These are phyloP conservation scores for Gossypium rotundifolium DNA, from an alignment of 345 rosid genomes.

Conservation along the genomic window DNA sequence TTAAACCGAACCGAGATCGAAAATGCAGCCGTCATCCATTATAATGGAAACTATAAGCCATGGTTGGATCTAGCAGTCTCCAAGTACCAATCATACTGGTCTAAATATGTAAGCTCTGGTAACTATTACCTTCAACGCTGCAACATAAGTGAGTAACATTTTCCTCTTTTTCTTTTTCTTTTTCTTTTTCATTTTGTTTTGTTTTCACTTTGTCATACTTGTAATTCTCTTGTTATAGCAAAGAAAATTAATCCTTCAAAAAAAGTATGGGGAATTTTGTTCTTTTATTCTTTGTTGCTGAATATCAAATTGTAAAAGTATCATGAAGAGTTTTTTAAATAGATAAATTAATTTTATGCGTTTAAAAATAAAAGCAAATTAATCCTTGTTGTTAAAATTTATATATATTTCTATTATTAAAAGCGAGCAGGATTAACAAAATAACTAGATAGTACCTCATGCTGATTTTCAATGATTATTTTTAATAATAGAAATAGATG, in stretches of 20 bases:
- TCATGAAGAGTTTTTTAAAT: too few relatives aligned
- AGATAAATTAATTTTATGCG: too few relatives aligned
- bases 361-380: too few relatives aligned
- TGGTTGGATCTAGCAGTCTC: conserved; percentile 87
- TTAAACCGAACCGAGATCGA: conserved; percentile 86
- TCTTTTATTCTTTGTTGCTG: not conserved
- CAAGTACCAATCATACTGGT: conserved; percentile 88
- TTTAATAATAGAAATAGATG: too few relatives aligned
- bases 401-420: too few relatives aligned
- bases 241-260: not conserved
- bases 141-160: conserved; percentile 42
- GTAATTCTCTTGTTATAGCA: not conserved
- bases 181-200: not conserved
- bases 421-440: too few relatives aligned
- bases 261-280: not conserved
- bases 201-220: not conserved
- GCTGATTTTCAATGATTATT: rapidly evolving
- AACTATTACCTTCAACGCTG: conserved; percentile 69
- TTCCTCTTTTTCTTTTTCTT: not conserved
- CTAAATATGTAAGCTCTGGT: conserved; percentile 61
- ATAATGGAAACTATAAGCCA: conserved; percentile 97
- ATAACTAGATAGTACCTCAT: too few relatives aligned
- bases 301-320: too few relatives aligned
- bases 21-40: conserved; percentile 84
- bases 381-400: too few relatives aligned